These are phyloP conservation scores for Xylariaceae sp. DNA, from an alignment of 2,329 filamentous ascomycete genomes.

Conservation along the genomic window DNA sequence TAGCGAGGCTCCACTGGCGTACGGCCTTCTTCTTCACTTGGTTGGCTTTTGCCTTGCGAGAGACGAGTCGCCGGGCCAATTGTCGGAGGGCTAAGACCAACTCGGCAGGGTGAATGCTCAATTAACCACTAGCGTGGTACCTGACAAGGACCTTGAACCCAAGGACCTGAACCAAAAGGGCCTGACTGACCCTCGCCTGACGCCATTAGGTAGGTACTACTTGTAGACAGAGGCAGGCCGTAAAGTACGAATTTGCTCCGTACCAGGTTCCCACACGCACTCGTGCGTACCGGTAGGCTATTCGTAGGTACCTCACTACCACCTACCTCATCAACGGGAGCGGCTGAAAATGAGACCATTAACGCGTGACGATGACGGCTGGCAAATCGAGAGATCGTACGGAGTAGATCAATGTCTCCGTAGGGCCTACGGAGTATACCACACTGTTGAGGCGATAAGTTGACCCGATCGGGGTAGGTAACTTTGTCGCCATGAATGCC, in stretches of 20 bases:
- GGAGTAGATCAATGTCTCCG: too few relatives aligned
- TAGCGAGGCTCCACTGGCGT: too few relatives aligned
- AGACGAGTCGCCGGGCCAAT: neutral
- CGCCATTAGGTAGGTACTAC: neutral
- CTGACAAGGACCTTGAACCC: neutral
- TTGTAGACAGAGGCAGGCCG: too few relatives aligned
- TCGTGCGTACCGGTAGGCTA: too few relatives aligned
- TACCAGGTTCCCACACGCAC: too few relatives aligned
- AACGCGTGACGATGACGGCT: neutral
- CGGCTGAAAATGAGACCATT: neutral
- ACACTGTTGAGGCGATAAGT: neutral
- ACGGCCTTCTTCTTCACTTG: too few relatives aligned
- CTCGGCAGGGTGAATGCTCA: neutral
- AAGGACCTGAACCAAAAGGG: neutral
- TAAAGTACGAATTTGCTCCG: too few relatives aligned
- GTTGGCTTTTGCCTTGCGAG: too few relatives aligned
- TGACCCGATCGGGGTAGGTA: neutral
- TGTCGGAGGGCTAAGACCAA: neutral
- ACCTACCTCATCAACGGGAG: neutral
- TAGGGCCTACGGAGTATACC: too few relatives aligned
- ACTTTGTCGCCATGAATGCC: too few relatives aligned
- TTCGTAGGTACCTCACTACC: neutral
- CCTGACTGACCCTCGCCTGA: neutral
- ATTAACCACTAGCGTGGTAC: neutral
- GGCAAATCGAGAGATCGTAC: neutral